These are phyloP conservation scores for Blepharisma japonicum DNA, from an alignment of 73 alveolate genomes.

Conservation along the genomic window DNA sequence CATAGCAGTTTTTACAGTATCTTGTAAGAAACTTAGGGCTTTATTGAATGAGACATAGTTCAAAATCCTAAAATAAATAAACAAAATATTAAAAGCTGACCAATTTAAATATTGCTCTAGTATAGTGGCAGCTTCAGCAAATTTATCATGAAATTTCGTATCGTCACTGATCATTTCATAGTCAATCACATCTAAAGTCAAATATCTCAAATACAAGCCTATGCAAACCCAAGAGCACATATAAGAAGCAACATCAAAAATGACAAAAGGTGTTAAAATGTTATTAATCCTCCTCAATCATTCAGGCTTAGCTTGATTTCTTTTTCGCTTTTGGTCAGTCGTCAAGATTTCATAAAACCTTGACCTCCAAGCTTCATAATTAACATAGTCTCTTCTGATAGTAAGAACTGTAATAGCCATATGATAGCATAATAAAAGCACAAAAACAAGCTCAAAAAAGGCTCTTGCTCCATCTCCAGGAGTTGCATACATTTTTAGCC, in stretches of 20 bases:
- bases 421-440: constrained; percentile 36
- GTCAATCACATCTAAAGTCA: constrained; percentile 12
- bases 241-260: constrained; percentile 49
- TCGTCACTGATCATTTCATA: constrained; percentile 33
- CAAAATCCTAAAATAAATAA: constrained; percentile 10
- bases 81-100: constrained; percentile 33
- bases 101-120: constrained; percentile 36
- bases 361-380: constrained; percentile 50
- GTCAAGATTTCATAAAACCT: constrained; percentile 43
- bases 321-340: constrained; percentile 42
- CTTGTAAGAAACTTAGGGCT: constrained; percentile 35
- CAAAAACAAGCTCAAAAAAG: constrained; percentile 43
- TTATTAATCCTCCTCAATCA: constrained; percentile 37
- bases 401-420: constrained; percentile 39
- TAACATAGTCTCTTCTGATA: constrained; percentile 26
- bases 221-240: constrained; percentile 29
- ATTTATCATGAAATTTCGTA: constrained; percentile 32
- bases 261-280: constrained; percentile 38
- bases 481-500: constrained; percentile 39
- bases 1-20: constrained; percentile 36
- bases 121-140: constrained; percentile 17
- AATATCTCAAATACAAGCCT: constrained; percentile 36
- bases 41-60: constrained; percentile 27
- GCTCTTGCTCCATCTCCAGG: constrained; percentile 44
- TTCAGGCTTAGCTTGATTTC: constrained; percentile 56